These are phyloP conservation scores for Cutaneotrichosporon daszewskae DNA, from an alignment of 1,284 basidiomycete genomes.

Conservation along the genomic window DNA sequence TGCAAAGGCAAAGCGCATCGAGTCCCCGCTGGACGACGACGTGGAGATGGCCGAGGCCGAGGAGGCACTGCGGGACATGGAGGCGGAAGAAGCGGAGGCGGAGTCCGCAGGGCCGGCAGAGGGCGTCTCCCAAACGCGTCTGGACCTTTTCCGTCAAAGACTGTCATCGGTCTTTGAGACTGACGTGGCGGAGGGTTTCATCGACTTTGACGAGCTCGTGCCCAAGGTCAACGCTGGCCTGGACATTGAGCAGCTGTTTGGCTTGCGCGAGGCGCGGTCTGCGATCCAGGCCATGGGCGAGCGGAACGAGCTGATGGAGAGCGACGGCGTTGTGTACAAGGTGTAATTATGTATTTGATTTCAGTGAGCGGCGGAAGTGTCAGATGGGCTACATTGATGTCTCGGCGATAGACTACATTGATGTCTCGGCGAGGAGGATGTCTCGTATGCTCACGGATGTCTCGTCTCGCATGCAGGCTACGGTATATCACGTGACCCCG, in stretches of 20 bases:
- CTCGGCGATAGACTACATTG: no score
- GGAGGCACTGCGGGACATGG: no score
- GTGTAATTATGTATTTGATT: constrained; percentile 28
- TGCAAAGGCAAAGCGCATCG: constrained; percentile 52
- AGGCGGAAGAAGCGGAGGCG: constrained; percentile 22
- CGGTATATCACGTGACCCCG: no score
- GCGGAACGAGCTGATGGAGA: constrained; percentile 80
- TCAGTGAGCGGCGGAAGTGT: no score
- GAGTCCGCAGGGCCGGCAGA: background rate
- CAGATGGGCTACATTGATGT: no score
- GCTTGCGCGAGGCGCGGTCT: constrained; percentile 68
- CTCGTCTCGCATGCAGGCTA: no score
- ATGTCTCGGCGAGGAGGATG: no score
- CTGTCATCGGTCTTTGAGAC: constrained; percentile 66
- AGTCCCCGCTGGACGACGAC: constrained; percentile 18
- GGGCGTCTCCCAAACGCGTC: constrained; percentile 41
- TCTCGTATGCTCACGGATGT: no score
- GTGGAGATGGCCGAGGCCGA: constrained; percentile 32
- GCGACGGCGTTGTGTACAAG: constrained; percentile 62
- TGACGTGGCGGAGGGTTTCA: constrained; percentile 65
- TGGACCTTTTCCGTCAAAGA: constrained; percentile 69
- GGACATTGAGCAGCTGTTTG: constrained; percentile 63
- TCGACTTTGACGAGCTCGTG: constrained; percentile 66
- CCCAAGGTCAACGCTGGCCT: constrained; percentile 74
- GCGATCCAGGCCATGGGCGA: constrained; percentile 75